These are phyloP conservation scores for Pigoraptor vietnamica DNA, from an alignment of 78 protist genomes.

Conservation along the genomic window DNA sequence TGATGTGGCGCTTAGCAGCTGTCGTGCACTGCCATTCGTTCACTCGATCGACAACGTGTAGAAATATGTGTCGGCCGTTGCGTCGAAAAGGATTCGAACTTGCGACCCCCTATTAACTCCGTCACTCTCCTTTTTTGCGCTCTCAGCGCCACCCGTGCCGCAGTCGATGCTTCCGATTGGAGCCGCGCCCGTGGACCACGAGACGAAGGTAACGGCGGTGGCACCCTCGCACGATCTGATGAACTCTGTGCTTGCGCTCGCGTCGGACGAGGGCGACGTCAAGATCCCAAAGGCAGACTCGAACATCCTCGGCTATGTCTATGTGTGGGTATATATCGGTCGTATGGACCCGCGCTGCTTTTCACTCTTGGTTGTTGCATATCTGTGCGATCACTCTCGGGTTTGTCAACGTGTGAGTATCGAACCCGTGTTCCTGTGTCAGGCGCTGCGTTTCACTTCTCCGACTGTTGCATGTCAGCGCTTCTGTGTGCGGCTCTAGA, in stretches of 20 bases:
- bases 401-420: not conserved
- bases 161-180: not conserved
- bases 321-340: slow-evolving; percentile 23
- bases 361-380: not conserved
- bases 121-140: not conserved
- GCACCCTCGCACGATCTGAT: slow-evolving; percentile 32
- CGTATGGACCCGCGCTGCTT: not conserved
- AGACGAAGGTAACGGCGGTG: not conserved
- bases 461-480: not conserved
- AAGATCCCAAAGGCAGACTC: slow-evolving; percentile 11
- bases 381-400: not conserved
- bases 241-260: slow-evolving; percentile 18
- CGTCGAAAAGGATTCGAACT: too few species aligned
- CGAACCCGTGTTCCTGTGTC: not conserved
- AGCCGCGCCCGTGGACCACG: not conserved
- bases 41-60: too few species aligned
- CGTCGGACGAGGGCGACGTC: slow-evolving; percentile 19
- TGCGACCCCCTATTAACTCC: not conserved
- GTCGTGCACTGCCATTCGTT: not conserved
- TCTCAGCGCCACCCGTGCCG: not conserved
- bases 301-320: slow-evolving; percentile 56
- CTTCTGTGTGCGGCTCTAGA: too few species aligned
- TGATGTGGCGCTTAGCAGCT: slow-evolving; percentile 6
- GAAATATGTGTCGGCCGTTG: too few species aligned
- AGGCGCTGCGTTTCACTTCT: not conserved